phyloP scores from a whole-genome alignment of 2,329 filamentous ascomycete species.

The Dothideomycetes sp. region DNA sequence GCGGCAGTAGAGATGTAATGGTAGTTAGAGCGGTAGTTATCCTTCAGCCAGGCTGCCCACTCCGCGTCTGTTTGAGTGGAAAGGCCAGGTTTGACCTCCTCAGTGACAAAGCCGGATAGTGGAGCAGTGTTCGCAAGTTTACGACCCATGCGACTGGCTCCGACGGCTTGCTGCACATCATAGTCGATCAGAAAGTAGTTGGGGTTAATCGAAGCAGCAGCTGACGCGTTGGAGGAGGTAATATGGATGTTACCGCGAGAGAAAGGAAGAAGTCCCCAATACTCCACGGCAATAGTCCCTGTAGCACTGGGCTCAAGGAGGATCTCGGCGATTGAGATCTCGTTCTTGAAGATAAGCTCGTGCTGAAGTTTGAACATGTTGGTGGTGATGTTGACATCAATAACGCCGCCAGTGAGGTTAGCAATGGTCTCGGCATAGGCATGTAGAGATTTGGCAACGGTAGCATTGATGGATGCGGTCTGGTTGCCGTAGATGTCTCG shows the following conservation, averaged over 20 bases:
- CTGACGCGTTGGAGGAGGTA: constrained; percentile 16
- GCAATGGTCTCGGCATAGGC: constrained; percentile 17
- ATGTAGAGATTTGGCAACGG: constrained; percentile 16
- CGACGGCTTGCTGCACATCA: constrained; percentile 22
- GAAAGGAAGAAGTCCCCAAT: constrained; percentile 25
- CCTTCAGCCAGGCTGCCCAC: constrained; percentile 8
- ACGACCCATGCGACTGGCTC: constrained; percentile 19
- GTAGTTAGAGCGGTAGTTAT: constrained; percentile 15
- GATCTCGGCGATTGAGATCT: constrained; percentile 36
- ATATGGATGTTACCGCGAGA: constrained; percentile 25
- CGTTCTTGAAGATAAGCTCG: constrained; percentile 35
- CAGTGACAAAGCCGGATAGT: constrained; percentile 14
- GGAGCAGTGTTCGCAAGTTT: constrained; percentile 8
- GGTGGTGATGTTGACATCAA: constrained; percentile 30
- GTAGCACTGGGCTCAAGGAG: constrained; percentile 24
- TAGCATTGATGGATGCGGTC: constrained; percentile 12
- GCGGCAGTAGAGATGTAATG: constrained; percentile 23
- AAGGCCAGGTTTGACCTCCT: constrained; percentile 8
- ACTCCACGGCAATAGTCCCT: constrained; percentile 19
- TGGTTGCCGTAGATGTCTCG: constrained; percentile 22
- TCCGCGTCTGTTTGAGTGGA: constrained; percentile 14
- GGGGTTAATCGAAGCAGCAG: constrained; percentile 27
- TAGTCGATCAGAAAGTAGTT: constrained; percentile 29
- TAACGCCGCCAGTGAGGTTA: constrained; percentile 16
- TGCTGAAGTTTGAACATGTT: constrained; percentile 38